Conservation (phyloP, 2,329 filamentous ascomycete species). For the Epichloe aotearoae region DNA sequence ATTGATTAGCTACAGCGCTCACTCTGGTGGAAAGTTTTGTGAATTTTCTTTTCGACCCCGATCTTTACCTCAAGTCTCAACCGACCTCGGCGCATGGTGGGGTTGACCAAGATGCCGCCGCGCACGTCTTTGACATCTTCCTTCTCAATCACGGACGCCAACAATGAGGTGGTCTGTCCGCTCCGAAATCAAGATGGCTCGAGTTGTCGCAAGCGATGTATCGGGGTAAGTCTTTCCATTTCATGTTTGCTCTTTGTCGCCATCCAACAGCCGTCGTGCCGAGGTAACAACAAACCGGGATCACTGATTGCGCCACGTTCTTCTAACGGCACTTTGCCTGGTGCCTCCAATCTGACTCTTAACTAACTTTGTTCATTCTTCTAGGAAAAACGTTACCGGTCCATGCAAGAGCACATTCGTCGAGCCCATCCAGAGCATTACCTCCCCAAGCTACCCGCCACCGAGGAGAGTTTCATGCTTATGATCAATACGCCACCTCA, state of each 20-base stretch:
- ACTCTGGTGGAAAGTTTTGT: not conserved
- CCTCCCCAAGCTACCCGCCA: conserved; percentile 93
- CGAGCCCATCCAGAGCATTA: conserved; percentile 95
- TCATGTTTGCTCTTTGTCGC: not conserved
- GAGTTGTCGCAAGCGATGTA: conserved; percentile 91
- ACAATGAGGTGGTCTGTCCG: conserved; percentile 94
- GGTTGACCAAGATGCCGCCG: conserved; percentile 70
- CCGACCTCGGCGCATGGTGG: conserved; percentile 12
- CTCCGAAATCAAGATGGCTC: conserved; percentile 93
- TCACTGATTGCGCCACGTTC: not conserved
- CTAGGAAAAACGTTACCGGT: conserved; percentile 90
- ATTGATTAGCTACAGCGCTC: conserved; percentile 17
- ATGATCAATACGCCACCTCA: conserved; percentile 89
- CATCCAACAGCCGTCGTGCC: not conserved
- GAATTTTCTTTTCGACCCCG: conserved; percentile 2
- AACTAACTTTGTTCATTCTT: not conserved
- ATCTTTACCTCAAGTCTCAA: conserved; percentile 3
- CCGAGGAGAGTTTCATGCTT: conserved; percentile 90
- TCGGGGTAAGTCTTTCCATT: conserved; percentile 63
- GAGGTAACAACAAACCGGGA: not conserved
- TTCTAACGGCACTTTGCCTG: not conserved
- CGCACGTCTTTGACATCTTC: conserved; percentile 76
- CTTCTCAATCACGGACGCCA: conserved; percentile 82
- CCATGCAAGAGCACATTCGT: conserved; percentile 98
- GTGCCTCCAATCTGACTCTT: not conserved